Percentiles rank a stretch among this genome's conserved stretches.
Conservation (phyloP, 2,329 filamentous ascomycete species). For the Fusarium miscanthi region DNA sequence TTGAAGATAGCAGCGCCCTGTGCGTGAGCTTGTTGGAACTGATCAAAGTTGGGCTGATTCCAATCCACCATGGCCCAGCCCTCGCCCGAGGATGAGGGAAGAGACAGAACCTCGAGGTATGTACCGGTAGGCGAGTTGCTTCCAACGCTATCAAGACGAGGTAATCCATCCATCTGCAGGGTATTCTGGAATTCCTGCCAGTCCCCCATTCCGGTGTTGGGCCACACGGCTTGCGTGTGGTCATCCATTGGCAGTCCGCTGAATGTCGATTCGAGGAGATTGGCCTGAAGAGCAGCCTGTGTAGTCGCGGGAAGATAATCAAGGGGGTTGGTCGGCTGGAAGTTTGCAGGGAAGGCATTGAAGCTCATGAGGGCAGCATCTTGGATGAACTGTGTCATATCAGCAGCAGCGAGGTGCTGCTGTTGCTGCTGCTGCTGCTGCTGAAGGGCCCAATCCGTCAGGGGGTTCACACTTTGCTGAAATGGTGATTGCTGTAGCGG, state of each 20-base stretch:
- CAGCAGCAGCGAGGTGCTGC: constrained; percentile 55
- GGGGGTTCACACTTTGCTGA: constrained; percentile 61
- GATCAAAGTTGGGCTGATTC: constrained; percentile 74
- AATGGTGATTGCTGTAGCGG: constrained; percentile 66
- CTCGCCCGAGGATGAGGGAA: constrained; percentile 84
- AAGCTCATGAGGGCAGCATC: constrained; percentile 68
- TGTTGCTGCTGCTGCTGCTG: constrained; percentile 57
- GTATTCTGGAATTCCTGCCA: constrained; percentile 82
- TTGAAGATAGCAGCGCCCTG: constrained; percentile 84
- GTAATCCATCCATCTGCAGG: constrained; percentile 63
- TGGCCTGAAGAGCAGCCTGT: constrained; percentile 71
- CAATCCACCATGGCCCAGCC: constrained; percentile 87
- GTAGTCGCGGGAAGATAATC: constrained; percentile 72
- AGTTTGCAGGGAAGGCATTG: constrained; percentile 62
- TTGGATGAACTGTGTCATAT: constrained; percentile 66
- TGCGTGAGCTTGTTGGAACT: constrained; percentile 62
- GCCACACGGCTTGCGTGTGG: constrained; percentile 68
- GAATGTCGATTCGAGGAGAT: constrained; percentile 74
- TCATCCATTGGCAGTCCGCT: constrained; percentile 67
- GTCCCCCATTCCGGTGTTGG: constrained; percentile 71
- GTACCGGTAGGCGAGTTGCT: constrained; percentile 61
- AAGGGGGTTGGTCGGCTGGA: constrained; percentile 66
- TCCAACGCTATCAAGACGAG: constrained; percentile 55
- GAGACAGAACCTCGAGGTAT: constrained; percentile 86
- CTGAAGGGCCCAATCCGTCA: constrained; percentile 72